Percentiles rank a stretch among this genome's conserved stretches.
phyloP scores from a whole-genome alignment of 2,329 filamentous ascomycete genomes.

The Lasiodiplodia theobromae region DNA sequence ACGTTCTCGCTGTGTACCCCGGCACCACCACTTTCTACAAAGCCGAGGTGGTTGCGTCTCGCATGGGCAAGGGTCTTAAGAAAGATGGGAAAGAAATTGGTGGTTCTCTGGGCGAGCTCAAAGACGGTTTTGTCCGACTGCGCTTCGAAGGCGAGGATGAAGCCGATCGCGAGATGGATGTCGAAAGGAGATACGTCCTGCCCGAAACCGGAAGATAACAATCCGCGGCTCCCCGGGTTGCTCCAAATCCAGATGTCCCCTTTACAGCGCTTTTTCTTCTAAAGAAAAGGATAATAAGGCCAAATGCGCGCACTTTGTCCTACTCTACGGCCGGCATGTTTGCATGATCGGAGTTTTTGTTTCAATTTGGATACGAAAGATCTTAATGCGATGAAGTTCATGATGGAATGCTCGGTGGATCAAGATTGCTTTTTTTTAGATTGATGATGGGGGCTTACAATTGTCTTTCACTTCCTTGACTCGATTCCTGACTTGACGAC shows the following conservation, averaged over 20 bases:
- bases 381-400: slow-evolving; percentile 23
- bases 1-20: slow-evolving; percentile 60
- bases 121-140: slow-evolving; percentile 48
- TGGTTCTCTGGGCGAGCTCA: slow-evolving; percentile 30
- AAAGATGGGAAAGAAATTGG: slow-evolving; percentile 34
- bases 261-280: neutral
- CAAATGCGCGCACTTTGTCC: neutral
- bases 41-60: slow-evolving; percentile 55
- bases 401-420: neutral
- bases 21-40: slow-evolving; percentile 63
- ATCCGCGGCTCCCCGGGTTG: neutral
- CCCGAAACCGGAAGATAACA: slow-evolving; percentile 39
- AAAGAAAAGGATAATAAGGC: neutral
- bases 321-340: slow-evolving; percentile 25
- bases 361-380: slow-evolving; percentile 5
- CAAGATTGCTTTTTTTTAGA: too few relatives aligned
- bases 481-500: neutral
- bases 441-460: neutral
- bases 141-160: slow-evolving; percentile 59
- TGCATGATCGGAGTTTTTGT: slow-evolving; percentile 27
- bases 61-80: slow-evolving; percentile 48
- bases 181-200: slow-evolving; percentile 59
- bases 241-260: neutral
- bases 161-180: slow-evolving; percentile 53
- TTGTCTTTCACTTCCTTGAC: neutral